phyloP scores from a whole-genome alignment of 495 filamentous ascomycete genomes.

The Penicillium robsamsonii region DNA sequence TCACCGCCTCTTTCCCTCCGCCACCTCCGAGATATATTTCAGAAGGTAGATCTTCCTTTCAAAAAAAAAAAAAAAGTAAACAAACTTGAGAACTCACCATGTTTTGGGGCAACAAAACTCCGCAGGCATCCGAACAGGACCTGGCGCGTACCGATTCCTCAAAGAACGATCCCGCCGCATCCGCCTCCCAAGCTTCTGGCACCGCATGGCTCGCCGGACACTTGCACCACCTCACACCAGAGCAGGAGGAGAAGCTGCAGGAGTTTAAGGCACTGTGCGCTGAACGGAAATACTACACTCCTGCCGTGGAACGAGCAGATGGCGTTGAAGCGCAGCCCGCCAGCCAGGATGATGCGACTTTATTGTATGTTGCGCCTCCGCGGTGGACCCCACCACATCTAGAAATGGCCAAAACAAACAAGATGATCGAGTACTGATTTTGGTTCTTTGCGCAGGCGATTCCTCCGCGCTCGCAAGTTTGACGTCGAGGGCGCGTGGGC shows the following conservation, averaged over 20 bases:
- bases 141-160: constrained; percentile 27
- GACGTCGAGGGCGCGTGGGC: constrained; percentile 67
- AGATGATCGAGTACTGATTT: constrained; percentile 3
- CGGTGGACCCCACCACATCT: constrained; percentile 6
- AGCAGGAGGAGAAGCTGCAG: constrained; percentile 62
- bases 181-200: constrained; percentile 42
- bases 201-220: constrained; percentile 59
- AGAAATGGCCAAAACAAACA: neutral
- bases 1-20: constrained; percentile 11
- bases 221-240: constrained; percentile 65
- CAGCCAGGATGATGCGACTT: constrained; percentile 76
- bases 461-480: constrained; percentile 75
- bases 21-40: constrained; percentile 2
- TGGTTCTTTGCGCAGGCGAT: constrained; percentile 55
- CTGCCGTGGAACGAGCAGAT: constrained; percentile 36
- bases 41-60: neutral
- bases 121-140: constrained; percentile 29
- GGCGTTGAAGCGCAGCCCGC: constrained; percentile 38
- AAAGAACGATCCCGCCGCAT: constrained; percentile 43
- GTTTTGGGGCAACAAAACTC: constrained; percentile 41
- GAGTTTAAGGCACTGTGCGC: constrained; percentile 66
- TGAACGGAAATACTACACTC: constrained; percentile 64
- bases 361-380: constrained; percentile 60
- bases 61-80: neutral
- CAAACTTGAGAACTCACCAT: constrained; percentile 16